Conservation (phyloP, 805 yeast species). For the Cyberlindnera meyerae region DNA sequence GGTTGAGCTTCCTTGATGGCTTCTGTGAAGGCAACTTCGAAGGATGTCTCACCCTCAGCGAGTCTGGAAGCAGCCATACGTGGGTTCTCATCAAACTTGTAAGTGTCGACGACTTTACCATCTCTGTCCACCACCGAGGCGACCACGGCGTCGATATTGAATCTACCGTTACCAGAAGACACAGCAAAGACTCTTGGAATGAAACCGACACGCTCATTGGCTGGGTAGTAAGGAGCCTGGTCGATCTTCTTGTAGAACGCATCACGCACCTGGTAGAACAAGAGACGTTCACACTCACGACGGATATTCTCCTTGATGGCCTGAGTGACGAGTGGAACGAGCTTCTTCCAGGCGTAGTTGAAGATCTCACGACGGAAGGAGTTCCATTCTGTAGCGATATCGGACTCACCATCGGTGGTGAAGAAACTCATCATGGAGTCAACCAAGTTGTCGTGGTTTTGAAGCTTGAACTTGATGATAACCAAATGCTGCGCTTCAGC, state of each 20-base stretch:
- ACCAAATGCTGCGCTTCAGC: constrained; percentile 81
- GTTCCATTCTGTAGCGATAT: constrained; percentile 77
- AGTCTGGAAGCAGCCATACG: constrained; percentile 40
- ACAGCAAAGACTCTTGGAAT: constrained; percentile 79
- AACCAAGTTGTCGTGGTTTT: constrained; percentile 32
- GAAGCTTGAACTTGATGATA: constrained; percentile 52
- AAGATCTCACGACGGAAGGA: constrained; percentile 63
- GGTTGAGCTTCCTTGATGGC: constrained; percentile 66
- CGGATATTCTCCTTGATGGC: constrained; percentile 81
- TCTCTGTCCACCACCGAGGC: constrained; percentile 75
- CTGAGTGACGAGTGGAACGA: constrained; percentile 61
- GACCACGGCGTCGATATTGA: constrained; percentile 76
- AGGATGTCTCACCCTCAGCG: constrained; percentile 47
- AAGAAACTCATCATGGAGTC: constrained; percentile 49
- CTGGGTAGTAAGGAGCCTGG: constrained; percentile 90
- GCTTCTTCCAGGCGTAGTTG: constrained; percentile 58
- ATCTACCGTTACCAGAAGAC: constrained; percentile 82
- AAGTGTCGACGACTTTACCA: constrained; percentile 71
- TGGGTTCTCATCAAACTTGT: constrained; percentile 74
- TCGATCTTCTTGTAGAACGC: constrained; percentile 68
- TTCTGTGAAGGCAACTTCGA: constrained; percentile 56
- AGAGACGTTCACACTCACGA: constrained; percentile 64
- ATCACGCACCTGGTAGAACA: constrained; percentile 66
- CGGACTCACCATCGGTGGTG: constrained; percentile 75
- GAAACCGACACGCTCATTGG: constrained; percentile 72